These are phyloP conservation scores for Colletotrichum destructivum DNA, from an alignment of 2,329 filamentous ascomycete genomes.

Conservation along the genomic window DNA sequence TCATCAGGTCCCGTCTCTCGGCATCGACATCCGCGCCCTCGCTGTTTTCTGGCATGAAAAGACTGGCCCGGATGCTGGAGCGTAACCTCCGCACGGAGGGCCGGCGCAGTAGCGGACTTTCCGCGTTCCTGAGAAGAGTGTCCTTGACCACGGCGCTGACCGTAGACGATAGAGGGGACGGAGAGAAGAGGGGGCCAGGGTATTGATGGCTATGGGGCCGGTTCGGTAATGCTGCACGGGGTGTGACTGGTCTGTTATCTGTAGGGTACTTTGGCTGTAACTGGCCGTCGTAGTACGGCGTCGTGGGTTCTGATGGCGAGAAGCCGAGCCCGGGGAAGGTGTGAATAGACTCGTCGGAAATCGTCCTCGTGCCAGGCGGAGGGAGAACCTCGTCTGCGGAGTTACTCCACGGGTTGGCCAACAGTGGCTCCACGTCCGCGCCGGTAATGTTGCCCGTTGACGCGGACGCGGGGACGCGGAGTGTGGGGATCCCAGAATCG, in stretches of 20 bases:
- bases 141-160: slow-evolving; percentile 72
- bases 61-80: slow-evolving; percentile 66
- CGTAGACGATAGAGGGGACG: slow-evolving; percentile 72
- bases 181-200: slow-evolving; percentile 69
- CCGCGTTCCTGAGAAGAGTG: slow-evolving; percentile 64
- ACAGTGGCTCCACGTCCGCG: slow-evolving; percentile 56
- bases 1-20: slow-evolving; percentile 32
- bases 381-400: slow-evolving; percentile 51
- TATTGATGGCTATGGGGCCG: slow-evolving; percentile 56
- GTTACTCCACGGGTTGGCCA: slow-evolving; percentile 62
- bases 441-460: slow-evolving; percentile 52
- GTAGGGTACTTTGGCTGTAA: slow-evolving; percentile 44
- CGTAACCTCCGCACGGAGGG: slow-evolving; percentile 64
- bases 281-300: slow-evolving; percentile 51
- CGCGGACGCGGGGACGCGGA: slow-evolving; percentile 51
- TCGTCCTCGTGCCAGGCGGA: slow-evolving; percentile 54
- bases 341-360: slow-evolving; percentile 56
- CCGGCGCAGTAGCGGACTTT: slow-evolving; percentile 56
- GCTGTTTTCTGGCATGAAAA: slow-evolving; percentile 66
- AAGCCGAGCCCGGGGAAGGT: slow-evolving; percentile 45
- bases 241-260: slow-evolving; percentile 42
- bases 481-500: slow-evolving; percentile 54
- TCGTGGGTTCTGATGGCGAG: slow-evolving; percentile 50
- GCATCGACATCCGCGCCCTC: slow-evolving; percentile 48
- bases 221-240: slow-evolving; percentile 39